Percentiles rank a stretch among this genome's conserved stretches.
Conservation (phyloP, 495 filamentous ascomycete species). For the Annulohypoxylon maeteangense region DNA sequence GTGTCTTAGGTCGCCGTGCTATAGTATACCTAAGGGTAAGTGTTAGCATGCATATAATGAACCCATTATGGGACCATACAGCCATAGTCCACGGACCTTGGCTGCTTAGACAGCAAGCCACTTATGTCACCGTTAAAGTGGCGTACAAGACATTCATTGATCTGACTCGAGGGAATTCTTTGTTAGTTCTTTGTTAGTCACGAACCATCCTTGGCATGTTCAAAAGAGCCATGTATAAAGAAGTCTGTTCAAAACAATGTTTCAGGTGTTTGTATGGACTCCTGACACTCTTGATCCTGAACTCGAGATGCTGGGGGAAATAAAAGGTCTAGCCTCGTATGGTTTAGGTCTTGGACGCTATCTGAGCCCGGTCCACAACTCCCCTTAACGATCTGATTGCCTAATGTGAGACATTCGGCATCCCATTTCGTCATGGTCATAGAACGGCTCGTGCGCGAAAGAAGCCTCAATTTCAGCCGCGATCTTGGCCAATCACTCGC, state of each 20-base stretch:
- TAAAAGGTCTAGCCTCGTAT: not conserved
- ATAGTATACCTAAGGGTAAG: not conserved
- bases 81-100: not conserved
- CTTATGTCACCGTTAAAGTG: not conserved
- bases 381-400: slow-evolving; percentile 31
- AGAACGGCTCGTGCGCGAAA: slow-evolving; percentile 28
- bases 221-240: not conserved
- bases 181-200: not conserved
- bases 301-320: not conserved
- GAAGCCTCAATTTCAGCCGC: slow-evolving; percentile 31
- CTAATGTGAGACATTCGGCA: slow-evolving; percentile 14
- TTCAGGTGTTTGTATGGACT: not conserved
- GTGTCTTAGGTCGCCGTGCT: not conserved
- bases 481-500: slow-evolving; percentile 3
- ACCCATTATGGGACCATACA: not conserved
- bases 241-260: slow-evolving; percentile 4
- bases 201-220: not conserved
- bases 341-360: not conserved
- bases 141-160: not conserved
- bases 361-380: slow-evolving; percentile 5
- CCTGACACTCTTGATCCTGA: not conserved
- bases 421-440: slow-evolving; percentile 1
- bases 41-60: not conserved
- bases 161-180: not conserved
- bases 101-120: not conserved